Conservation (phyloP, 139 green algal species). For the Deuterostichococcus epilithicus region DNA sequence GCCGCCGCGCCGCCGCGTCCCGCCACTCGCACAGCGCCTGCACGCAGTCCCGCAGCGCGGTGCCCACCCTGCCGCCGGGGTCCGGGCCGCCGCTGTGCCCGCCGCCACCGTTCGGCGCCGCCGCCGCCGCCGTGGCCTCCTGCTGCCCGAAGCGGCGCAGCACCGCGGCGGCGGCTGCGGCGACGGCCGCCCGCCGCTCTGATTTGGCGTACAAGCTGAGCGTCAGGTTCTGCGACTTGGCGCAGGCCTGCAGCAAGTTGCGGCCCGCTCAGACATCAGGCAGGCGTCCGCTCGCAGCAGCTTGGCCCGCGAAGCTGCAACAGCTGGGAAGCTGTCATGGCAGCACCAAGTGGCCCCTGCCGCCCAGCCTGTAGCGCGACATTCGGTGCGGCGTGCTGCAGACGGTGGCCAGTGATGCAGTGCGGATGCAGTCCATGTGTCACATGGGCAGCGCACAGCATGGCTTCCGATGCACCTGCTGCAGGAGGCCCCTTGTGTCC, state of each 20-base stretch:
- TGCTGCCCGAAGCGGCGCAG: neutral
- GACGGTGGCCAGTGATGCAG: no score
- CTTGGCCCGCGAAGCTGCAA: no score
- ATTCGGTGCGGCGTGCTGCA: no score
- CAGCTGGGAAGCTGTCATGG: no score
- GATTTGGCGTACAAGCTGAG: conserved; percentile 24
- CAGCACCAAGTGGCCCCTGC: no score
- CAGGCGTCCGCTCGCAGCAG: no score
- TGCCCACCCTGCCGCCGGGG: neutral
- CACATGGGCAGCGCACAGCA: neutral
- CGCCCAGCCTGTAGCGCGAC: no score
- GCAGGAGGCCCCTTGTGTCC: neutral
- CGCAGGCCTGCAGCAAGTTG: conserved; percentile 12
- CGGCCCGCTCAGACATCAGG: neutral
- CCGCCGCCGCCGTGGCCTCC: neutral
- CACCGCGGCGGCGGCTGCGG: conserved; percentile 2
- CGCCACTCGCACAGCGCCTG: conserved; percentile 53
- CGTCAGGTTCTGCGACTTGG: conserved; percentile 26
- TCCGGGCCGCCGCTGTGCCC: neutral
- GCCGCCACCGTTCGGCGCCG: neutral
- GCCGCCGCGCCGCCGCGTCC: conserved; percentile 33
- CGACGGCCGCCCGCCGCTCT: conserved; percentile 2
- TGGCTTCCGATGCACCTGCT: no score
- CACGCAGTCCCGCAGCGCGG: conserved; percentile 27
- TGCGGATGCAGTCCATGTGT: no score